These are phyloP conservation scores for Samsoniella hepiali DNA, from an alignment of 2,329 filamentous ascomycete genomes.

Conservation along the genomic window DNA sequence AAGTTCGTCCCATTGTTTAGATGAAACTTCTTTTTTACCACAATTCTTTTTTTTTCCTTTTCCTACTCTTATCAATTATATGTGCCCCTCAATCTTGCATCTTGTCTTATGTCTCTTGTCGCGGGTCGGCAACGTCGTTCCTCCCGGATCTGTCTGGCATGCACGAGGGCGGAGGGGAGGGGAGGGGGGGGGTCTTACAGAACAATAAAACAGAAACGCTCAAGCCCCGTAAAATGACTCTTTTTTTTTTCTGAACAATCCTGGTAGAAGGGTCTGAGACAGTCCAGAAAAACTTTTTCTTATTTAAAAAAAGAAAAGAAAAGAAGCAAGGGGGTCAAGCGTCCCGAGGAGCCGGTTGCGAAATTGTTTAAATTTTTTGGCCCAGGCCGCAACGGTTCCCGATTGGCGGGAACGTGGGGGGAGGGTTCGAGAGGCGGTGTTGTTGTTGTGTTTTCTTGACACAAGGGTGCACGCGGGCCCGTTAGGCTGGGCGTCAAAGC, in stretches of 20 bases:
- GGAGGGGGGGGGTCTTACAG: conserved; percentile 11
- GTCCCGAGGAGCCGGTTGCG: conserved; percentile 1
- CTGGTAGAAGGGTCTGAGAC: background rate
- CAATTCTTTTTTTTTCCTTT: background rate
- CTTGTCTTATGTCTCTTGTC: conserved; percentile 11
- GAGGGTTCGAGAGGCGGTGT: background rate
- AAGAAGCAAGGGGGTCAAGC: background rate
- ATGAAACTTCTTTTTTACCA: conserved; percentile 1
- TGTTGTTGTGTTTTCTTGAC: background rate
- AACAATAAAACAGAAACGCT: conserved; percentile 17
- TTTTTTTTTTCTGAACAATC: background rate
- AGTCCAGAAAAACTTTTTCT: background rate
- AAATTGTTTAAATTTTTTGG: conserved; percentile 10
- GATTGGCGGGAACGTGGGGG: conserved; percentile 1
- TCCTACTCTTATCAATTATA: background rate
- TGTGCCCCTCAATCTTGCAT: conserved; percentile 4
- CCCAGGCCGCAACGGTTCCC: conserved; percentile 6
- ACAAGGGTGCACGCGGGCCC: background rate
- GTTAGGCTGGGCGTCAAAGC: background rate
- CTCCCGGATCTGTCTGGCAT: background rate
- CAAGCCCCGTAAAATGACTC: background rate
- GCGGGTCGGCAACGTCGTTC: background rate
- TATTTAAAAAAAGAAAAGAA: background rate
- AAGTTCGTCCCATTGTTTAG: conserved; percentile 14
- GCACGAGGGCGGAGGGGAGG: background rate